Evolutionary conservation across 768 basidiomycete species (phyloP).

Genomic region (Kwoniella europaea): DNA sequence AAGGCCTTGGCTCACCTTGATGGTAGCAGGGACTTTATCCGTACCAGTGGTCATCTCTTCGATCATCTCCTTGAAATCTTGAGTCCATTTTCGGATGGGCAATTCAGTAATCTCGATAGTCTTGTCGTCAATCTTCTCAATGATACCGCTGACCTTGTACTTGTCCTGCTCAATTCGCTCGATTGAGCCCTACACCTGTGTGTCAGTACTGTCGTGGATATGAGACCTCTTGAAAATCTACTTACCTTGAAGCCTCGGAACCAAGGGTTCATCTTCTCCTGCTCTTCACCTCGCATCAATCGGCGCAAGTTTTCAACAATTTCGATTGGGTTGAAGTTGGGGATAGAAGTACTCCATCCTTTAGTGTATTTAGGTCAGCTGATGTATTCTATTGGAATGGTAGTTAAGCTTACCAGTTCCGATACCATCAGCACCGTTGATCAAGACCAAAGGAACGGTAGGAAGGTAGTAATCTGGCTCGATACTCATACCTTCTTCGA

Average conservation of each 20-base stretch:
- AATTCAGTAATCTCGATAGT: slow-evolving; percentile 94
- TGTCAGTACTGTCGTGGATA: background rate
- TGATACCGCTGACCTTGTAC: slow-evolving; percentile 75
- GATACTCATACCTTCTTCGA: slow-evolving; percentile 81
- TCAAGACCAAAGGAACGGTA: slow-evolving; percentile 78
- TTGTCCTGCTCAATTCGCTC: slow-evolving; percentile 73
- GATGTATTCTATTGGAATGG: background rate
- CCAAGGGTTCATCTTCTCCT: slow-evolving; percentile 90
- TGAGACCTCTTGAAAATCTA: background rate
- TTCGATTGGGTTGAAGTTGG: slow-evolving; percentile 88
- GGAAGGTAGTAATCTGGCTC: slow-evolving; percentile 97
- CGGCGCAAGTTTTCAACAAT: slow-evolving; percentile 85
- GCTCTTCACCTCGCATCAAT: slow-evolving; percentile 81
- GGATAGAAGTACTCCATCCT: slow-evolving; percentile 95
- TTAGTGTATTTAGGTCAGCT: background rate
- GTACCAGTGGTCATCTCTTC: slow-evolving; percentile 79
- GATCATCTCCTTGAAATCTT: slow-evolving; percentile 86
- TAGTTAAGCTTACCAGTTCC: slow-evolving; percentile 73
- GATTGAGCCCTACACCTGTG: slow-evolving; percentile 70
- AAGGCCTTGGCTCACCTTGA: slow-evolving; percentile 67
- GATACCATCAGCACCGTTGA: slow-evolving; percentile 97
- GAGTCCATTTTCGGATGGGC: slow-evolving; percentile 94
- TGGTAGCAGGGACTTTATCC: slow-evolving; percentile 74
- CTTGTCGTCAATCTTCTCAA: slow-evolving; percentile 77
- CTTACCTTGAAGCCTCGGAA: slow-evolving; percentile 81